A percentile compares a stretch with the other conserved stretches of the same genome.
Conservation (phyloP, 1,139 yeast genomes). For the Kodamaea suecica region DNA sequence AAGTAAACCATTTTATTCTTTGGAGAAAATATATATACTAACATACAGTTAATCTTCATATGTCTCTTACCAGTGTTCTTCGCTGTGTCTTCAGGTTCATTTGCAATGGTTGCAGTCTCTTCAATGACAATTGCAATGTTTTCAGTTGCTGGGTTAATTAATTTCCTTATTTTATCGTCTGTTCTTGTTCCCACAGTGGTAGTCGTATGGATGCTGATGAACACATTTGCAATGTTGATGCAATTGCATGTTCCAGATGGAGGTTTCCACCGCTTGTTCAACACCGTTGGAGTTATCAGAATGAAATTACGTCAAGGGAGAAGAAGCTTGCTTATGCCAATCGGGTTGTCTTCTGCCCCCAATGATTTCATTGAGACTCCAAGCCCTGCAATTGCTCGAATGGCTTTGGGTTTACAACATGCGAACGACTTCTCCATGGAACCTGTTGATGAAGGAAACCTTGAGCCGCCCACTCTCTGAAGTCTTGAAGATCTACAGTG, state of each 20-base stretch:
- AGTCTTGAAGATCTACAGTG: too few relatives aligned
- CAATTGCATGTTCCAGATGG: neutral
- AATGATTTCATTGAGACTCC: too few relatives aligned
- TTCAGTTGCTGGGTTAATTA: conserved; percentile 4
- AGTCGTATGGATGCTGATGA: neutral
- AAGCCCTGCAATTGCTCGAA: neutral
- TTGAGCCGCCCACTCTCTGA: too few relatives aligned
- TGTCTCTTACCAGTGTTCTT: too few relatives aligned
- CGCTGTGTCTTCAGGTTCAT: too few relatives aligned
- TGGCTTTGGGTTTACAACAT: neutral
- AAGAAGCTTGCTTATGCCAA: too few relatives aligned
- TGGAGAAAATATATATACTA: too few relatives aligned
- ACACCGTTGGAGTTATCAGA: neutral
- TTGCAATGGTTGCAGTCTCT: conserved; percentile 5
- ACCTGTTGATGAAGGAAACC: too few relatives aligned
- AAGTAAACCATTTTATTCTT: conserved; percentile 1
- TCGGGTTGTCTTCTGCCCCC: too few relatives aligned
- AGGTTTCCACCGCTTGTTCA: neutral
- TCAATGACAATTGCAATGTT: conserved; percentile 4
- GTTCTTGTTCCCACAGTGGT: conserved; percentile 5
- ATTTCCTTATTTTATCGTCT: conserved; percentile 3
- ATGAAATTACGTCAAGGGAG: too few relatives aligned
- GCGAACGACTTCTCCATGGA: too few relatives aligned
- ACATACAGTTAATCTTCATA: too few relatives aligned
- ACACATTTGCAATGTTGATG: neutral